phyloP scores from a whole-genome alignment of 805 yeast species.

The Saccharomycopsis amapae region DNA sequence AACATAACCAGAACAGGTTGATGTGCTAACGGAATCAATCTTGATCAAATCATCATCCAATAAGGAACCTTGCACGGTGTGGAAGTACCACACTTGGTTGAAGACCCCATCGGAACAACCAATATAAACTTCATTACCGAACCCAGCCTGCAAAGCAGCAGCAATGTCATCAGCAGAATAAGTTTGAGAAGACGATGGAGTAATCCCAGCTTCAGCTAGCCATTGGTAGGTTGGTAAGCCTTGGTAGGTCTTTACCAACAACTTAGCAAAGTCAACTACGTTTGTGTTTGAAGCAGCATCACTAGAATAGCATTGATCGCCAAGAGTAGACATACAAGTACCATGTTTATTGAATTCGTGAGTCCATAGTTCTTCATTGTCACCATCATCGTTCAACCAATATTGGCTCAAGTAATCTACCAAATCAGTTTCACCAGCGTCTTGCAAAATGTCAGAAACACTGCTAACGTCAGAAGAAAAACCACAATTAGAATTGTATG shows the following conservation, averaged over 20 bases:
- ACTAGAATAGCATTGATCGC: too few relatives aligned
- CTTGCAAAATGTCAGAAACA: conserved; percentile 4
- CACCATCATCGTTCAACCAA: conserved; percentile 66
- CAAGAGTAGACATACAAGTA: conserved; percentile 82
- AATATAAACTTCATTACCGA: conserved; percentile 51
- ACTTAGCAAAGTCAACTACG: conserved; percentile 65
- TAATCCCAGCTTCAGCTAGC: conserved; percentile 60
- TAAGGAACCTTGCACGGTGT: conserved; percentile 66
- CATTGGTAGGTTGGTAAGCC: conserved; percentile 61
- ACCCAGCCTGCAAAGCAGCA: conserved; percentile 42
- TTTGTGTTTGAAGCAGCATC: conserved; percentile 17
- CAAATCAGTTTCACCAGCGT: conserved; percentile 15
- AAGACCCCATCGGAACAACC: conserved; percentile 45
- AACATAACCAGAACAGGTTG: conserved; percentile 13
- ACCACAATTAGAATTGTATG: conserved; percentile 67
- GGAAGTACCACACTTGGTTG: conserved; percentile 65
- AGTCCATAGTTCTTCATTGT: conserved; percentile 66
- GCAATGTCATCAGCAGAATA: conserved; percentile 51
- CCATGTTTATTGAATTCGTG: conserved; percentile 95
- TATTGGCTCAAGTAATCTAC: conserved; percentile 45
- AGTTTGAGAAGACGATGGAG: conserved; percentile 51
- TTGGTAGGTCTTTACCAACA: conserved; percentile 50
- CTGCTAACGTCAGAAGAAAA: conserved; percentile 8
- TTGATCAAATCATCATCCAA: conserved; percentile 56
- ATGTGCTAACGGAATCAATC: conserved; percentile 36